Conservation (phyloP, 768 basidiomycete genomes). For the Tylopilus felleus region DNA sequence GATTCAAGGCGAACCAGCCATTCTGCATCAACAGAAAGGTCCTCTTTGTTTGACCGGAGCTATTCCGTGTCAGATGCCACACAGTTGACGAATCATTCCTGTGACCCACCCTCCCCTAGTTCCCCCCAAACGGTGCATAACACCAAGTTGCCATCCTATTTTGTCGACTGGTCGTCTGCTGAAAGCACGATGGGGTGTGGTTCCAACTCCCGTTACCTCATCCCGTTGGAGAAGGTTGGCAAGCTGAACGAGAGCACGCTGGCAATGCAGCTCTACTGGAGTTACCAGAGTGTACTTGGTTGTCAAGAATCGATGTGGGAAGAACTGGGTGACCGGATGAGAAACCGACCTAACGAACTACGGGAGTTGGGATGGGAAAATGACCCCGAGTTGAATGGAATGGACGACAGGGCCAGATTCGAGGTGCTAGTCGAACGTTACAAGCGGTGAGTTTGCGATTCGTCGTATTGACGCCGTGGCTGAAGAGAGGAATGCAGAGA, state of each 20-base stretch:
- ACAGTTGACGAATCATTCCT: conserved; percentile 17
- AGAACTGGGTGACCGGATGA: conserved; percentile 58
- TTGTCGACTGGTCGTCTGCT: conserved; percentile 45
- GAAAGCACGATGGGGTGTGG: conserved; percentile 38
- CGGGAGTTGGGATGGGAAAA: conserved; percentile 67
- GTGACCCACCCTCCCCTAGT: conserved; percentile 21
- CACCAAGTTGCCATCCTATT: conserved; percentile 34
- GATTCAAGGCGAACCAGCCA: conserved; percentile 34
- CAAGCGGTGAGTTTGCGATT: conserved; percentile 39
- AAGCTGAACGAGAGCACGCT: conserved; percentile 55
- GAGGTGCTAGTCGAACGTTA: conserved; percentile 59
- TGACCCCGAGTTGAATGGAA: conserved; percentile 57
- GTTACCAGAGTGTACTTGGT: conserved; percentile 59
- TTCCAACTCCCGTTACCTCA: conserved; percentile 34
- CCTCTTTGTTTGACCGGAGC: conserved; percentile 30
- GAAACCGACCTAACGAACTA: conserved; percentile 53
- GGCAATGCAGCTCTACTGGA: conserved; percentile 67
- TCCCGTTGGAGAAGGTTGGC: conserved; percentile 42
- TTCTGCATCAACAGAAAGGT: conserved; percentile 33
- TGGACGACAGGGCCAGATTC: conserved; percentile 55
- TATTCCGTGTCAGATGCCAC: conserved; percentile 28
- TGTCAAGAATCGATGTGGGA: conserved; percentile 80
- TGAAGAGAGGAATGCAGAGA: conserved; percentile 41
- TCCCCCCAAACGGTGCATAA: conserved; percentile 8
- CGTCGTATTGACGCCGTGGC: not conserved